phyloP scores from a whole-genome alignment of 768 basidiomycete genomes.

The Kwoniella pini region DNA sequence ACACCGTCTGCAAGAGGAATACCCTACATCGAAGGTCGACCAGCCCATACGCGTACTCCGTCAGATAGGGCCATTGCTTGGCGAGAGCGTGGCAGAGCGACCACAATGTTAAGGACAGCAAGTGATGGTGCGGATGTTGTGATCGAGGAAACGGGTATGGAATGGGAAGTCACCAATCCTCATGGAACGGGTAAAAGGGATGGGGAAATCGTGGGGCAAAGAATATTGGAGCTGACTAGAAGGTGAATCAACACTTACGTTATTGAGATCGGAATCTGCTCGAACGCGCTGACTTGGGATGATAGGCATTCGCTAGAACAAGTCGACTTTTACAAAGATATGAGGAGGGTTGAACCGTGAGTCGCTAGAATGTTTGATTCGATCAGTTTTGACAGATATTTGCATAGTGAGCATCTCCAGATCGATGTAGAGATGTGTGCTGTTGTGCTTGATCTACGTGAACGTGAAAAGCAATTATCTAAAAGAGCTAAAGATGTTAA shows the following conservation, averaged over 20 bases:
- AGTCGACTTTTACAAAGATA: slow-evolving; percentile 20
- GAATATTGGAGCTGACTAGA: slow-evolving; percentile 7
- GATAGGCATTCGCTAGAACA: slow-evolving; percentile 41
- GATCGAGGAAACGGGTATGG: slow-evolving; percentile 37
- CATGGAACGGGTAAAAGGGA: slow-evolving; percentile 38
- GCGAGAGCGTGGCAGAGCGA: slow-evolving; percentile 25
- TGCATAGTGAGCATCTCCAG: slow-evolving; percentile 35
- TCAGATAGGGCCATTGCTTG: slow-evolving; percentile 34
- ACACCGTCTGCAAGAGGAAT: not conserved
- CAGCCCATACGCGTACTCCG: not conserved
- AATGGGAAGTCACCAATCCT: slow-evolving; percentile 44
- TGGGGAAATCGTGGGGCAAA: not conserved
- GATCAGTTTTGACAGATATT: not conserved
- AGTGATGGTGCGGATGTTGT: slow-evolving; percentile 49
- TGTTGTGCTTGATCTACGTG: slow-evolving; percentile 32
- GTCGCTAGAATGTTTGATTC: slow-evolving; percentile 5
- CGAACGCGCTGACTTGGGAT: not conserved
- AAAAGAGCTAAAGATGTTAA: slow-evolving; percentile 32
- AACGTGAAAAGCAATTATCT: slow-evolving; percentile 29
- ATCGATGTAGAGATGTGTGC: slow-evolving; percentile 44
- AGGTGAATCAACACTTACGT: slow-evolving; percentile 15
- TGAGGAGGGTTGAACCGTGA: slow-evolving; percentile 33
- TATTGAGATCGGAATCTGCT: not conserved
- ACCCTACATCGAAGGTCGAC: not conserved
- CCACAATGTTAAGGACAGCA: slow-evolving; percentile 34